phyloP scores from a whole-genome alignment of 2,329 filamentous ascomycete genomes.

The Fusarium phyllophilum region DNA sequence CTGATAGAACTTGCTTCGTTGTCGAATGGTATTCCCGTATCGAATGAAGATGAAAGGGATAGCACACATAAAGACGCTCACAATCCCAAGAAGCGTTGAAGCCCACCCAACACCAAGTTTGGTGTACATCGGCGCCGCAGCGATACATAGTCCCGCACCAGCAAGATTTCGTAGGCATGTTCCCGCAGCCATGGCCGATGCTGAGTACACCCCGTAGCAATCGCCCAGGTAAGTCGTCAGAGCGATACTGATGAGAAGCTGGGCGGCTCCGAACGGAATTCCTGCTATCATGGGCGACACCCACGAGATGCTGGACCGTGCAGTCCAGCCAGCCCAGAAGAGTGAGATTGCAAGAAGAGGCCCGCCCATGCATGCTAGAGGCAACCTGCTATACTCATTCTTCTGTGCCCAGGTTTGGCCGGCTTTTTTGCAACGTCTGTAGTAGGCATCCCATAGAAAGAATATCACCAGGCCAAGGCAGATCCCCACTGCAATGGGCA shows the following conservation, averaged over 20 bases:
- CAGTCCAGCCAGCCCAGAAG: constrained; percentile 37
- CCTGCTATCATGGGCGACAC: constrained; percentile 9
- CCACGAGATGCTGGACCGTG: constrained; percentile 5
- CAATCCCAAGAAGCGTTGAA: not conserved
- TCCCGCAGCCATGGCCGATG: constrained; percentile 4
- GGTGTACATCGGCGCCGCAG: constrained; percentile 16
- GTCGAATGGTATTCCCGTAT: constrained; percentile 1
- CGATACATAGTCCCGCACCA: constrained; percentile 3
- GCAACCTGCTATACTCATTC: constrained; percentile 30
- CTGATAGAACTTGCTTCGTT: constrained; percentile 13
- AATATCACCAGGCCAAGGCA: constrained; percentile 12
- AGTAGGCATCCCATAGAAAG: constrained; percentile 26
- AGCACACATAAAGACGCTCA: constrained; percentile 8
- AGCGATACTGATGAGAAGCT: constrained; percentile 10
- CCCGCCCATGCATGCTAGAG: constrained; percentile 21
- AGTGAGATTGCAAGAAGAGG: constrained; percentile 24
- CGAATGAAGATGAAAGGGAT: constrained; percentile 15
- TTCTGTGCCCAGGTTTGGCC: constrained; percentile 18
- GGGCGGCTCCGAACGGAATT: constrained; percentile 1
- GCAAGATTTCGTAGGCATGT: constrained; percentile 8
- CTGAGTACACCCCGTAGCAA: constrained; percentile 7
- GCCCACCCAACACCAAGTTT: constrained; percentile 8
- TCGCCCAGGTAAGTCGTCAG: constrained; percentile 8
- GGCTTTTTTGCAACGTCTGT: not conserved
- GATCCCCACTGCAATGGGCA: constrained; percentile 1